Evolutionary conservation across 306 rosid species (phyloP).

Genomic region (Clitoria ternatea): DNA sequence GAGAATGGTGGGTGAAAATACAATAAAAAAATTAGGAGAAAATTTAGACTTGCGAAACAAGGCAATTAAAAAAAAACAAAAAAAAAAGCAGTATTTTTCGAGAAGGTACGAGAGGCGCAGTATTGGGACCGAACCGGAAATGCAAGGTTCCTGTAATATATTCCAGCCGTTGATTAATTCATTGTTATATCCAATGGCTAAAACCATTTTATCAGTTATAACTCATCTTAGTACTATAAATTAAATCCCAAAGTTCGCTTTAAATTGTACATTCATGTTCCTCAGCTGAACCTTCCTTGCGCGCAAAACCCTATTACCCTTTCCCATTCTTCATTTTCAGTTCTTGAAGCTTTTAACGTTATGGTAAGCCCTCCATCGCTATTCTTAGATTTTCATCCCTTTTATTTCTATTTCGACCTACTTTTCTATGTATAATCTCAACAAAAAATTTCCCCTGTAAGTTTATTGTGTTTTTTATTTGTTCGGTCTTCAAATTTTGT

Average conservation of each 20-base stretch:
- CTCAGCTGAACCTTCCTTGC: not conserved
- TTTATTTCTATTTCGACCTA: not conserved
- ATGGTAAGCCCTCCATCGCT: conserved; percentile 17
- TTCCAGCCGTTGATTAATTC: too few relatives aligned
- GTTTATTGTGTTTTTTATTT: not conserved
- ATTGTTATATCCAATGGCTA: too few relatives aligned
- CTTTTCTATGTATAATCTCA: not conserved
- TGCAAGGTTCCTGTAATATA: too few relatives aligned
- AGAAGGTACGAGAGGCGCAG: too few relatives aligned
- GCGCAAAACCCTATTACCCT: conserved; percentile 16
- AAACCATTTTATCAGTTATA: too few relatives aligned
- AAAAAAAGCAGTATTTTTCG: not conserved
- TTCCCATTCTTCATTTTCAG: not conserved
- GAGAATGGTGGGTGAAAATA: not conserved
- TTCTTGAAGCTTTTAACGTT: not conserved
- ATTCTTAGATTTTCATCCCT: not conserved
- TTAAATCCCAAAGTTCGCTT: not conserved
- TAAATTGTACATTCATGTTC: not conserved
- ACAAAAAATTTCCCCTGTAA: not conserved
- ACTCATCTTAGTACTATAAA: too few relatives aligned
- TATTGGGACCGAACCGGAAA: too few relatives aligned
- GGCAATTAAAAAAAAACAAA: not conserved
- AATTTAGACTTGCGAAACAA: not conserved
- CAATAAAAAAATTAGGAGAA: not conserved
- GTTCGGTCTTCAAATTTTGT: not conserved